Conservation (phyloP, 176 grass and related monocot genomes). For the Alloteropsis semialata region DNA sequence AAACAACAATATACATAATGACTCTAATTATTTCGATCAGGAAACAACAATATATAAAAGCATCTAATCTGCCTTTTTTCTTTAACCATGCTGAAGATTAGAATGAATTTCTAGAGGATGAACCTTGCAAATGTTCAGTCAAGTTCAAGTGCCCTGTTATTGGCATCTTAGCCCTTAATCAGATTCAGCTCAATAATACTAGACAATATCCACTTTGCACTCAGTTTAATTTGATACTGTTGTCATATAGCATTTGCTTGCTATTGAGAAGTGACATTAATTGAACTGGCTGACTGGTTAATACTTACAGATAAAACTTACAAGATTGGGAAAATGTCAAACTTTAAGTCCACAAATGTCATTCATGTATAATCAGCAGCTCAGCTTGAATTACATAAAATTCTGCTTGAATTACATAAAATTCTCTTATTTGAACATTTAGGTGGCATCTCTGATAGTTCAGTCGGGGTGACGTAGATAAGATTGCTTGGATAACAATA, state of each 20-base stretch:
- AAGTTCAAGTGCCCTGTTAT: not conserved
- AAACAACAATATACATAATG: not conserved
- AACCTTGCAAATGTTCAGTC: not conserved
- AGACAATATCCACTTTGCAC: not conserved
- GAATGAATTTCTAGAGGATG: not conserved
- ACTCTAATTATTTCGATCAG: not conserved
- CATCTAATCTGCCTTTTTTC: not conserved
- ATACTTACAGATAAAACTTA: too few relatives aligned
- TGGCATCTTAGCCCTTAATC: not conserved
- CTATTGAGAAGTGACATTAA: not conserved
- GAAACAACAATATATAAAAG: not conserved
- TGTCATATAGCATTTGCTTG: not conserved
- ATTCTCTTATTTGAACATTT: constrained; percentile 7
- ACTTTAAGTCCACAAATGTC: not conserved
- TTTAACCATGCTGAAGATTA: not conserved
- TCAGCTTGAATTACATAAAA: not conserved
- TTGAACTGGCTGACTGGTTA: not conserved
- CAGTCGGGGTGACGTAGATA: not conserved
- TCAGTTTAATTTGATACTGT: not conserved
- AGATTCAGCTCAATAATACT: not conserved
- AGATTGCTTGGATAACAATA: not conserved
- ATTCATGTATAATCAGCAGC: not conserved
- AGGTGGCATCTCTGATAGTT: not conserved
- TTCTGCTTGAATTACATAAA: not conserved
- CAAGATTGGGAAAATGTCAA: not conserved